Conservation (phyloP, 2,329 filamentous ascomycete genomes). For the Scytalidium sp. region DNA sequence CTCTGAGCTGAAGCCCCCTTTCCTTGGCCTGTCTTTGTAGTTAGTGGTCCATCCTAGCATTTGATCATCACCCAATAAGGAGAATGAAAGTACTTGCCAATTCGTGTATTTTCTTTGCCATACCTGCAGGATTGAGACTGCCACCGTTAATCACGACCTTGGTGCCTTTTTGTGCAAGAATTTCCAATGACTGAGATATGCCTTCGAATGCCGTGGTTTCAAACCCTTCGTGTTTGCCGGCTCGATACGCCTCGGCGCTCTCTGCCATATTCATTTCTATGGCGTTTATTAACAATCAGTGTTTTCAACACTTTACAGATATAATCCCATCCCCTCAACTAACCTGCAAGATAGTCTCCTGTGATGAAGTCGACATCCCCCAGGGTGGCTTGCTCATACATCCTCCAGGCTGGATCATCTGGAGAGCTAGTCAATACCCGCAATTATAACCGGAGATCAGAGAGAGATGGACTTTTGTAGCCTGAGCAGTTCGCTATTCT, state of each 20-base stretch:
- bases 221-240: conserved; percentile 31
- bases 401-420: conserved; percentile 16
- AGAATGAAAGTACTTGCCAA: conserved; percentile 28
- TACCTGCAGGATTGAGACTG: conserved; percentile 46
- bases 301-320: conserved; percentile 9
- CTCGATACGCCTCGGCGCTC: conserved; percentile 36
- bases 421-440: background rate
- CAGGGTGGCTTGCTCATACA: conserved; percentile 13
- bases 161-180: conserved; percentile 42
- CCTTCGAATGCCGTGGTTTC: conserved; percentile 44
- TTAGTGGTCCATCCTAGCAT: conserved; percentile 37
- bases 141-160: conserved; percentile 51
- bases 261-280: conserved; percentile 43
- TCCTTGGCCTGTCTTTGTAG: conserved; percentile 33
- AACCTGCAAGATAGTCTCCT: conserved; percentile 48
- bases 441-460: background rate
- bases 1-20: conserved; percentile 39
- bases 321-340: conserved; percentile 23
- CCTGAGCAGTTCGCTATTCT: conserved; percentile 17
- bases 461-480: conserved; percentile 1
- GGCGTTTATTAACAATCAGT: conserved; percentile 11
- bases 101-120: conserved; percentile 43
- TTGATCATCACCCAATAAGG: conserved; percentile 21
- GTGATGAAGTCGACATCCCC: conserved; percentile 46
- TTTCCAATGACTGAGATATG: conserved; percentile 27